Conservation (phyloP, 176 grass and related monocot genomes). For the Oryza brachyantha region DNA sequence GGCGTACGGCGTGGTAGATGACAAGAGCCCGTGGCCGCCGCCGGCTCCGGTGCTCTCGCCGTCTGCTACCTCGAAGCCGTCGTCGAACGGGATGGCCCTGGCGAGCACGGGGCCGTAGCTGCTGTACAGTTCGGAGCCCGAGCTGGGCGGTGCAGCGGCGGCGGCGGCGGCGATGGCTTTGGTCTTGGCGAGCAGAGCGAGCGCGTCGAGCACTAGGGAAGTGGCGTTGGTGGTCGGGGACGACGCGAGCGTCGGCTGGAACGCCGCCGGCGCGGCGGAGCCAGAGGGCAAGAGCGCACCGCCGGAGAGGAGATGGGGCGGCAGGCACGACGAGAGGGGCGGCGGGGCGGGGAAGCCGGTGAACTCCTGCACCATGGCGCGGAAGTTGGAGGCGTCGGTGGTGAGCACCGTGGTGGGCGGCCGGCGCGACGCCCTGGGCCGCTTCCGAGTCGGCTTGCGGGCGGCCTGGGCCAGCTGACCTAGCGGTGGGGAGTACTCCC, state of each 20-base stretch:
- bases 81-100: neutral
- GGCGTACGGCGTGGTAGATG: conserved; percentile 4
- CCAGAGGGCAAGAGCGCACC: neutral
- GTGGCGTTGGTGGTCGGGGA: neutral
- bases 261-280: neutral
- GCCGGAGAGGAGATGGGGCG: conserved; percentile 32
- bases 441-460: conserved; percentile 43
- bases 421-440: conserved; percentile 54
- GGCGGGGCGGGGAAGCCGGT: conserved; percentile 68
- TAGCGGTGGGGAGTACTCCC: no score
- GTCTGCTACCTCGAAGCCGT: neutral
- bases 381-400: conserved; percentile 76
- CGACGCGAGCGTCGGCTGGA: conserved; percentile 13
- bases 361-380: conserved; percentile 94
- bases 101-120: neutral
- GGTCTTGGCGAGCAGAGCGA: conserved; percentile 2
- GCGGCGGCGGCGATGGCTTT: neutral
- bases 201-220: neutral
- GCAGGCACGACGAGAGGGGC: conserved; percentile 36
- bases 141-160: neutral
- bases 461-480: neutral
- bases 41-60: neutral
- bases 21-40: conserved; percentile 13
- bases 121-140: conserved; percentile 1
- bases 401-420: conserved; percentile 68